Base-by-base conservation (phyloP, 148 eudicot species). In the Silene conica region DNA sequence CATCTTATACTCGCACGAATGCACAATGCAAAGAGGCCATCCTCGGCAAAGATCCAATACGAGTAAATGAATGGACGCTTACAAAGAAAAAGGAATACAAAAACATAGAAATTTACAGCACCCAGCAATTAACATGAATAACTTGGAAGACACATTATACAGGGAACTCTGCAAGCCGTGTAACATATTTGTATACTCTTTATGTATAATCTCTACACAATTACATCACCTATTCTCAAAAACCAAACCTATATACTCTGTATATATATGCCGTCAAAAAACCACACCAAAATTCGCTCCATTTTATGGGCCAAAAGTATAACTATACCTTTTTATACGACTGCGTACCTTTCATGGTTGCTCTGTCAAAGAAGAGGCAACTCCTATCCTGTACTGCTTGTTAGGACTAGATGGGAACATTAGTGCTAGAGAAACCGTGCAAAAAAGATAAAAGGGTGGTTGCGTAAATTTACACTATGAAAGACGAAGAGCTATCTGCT, bases 401-500 rank as follows among this genome's bases (percentile, higher is more conserved):
- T 72, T 59, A 61, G 73, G 73, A 67, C 83, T 76, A 63, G 75
- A 46, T 4, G 60, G 74, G 48, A 79, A 74, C 64, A 79, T 61
- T 66, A 75, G 78, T 25, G 72, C 66, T 5, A 45, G 52, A 46
- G 41, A 25, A 28, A 45, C 5, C 58, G 58, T 46, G 23, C 25
- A 18, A 5, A 58, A 26, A 45, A 52, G 46, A 48, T 14, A 11
- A 59, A 19, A 57, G 63, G 15, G 46, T 56, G 64, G 64, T 10
- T 1, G 54, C 13, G 18, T 9, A 67, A 58, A 12, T 63, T 64
- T 75, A 43, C 63, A 75, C 86, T 85, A 92, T 25, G 96, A 85
- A 65, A 90, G 96, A 62, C 85, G 91, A 70, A 92, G 86, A 8
- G 97, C 96, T 64, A 90, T 92, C 80, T 92, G 87, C 74, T 88